phyloP scores from a whole-genome alignment of 176 grass and related monocot genomes.

The Triticum timopheevii region DNA sequence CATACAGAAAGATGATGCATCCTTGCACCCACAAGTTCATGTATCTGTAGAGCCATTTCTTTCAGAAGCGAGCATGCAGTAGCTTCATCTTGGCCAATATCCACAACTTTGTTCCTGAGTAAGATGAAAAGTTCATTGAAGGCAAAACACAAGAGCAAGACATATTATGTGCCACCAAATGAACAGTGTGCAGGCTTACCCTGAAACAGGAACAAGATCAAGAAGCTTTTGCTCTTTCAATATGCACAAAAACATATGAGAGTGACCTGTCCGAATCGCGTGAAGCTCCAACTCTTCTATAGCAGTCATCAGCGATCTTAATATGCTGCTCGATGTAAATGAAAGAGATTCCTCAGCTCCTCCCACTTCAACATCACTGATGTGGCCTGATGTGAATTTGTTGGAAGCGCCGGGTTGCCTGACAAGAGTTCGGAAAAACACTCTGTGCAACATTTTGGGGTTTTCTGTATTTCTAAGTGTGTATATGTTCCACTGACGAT shows the following conservation, averaged over 20 bases:
- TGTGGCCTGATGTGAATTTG: conserved; percentile 53
- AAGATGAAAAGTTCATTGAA: conserved; percentile 22
- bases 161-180: not conserved
- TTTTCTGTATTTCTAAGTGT: conserved; percentile 69
- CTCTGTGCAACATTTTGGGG: conserved; percentile 67
- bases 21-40: conserved; percentile 78
- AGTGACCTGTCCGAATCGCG: conserved; percentile 74
- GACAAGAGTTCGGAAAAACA: conserved; percentile 89
- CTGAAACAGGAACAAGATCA: conserved; percentile 80
- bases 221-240: conserved; percentile 75
- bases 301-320: conserved; percentile 77
- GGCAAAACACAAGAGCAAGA: not conserved
- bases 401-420: conserved; percentile 62
- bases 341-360: conserved; percentile 52
- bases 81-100: conserved; percentile 69
- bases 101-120: conserved; percentile 63
- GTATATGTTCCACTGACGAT: conserved; percentile 97
- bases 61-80: conserved; percentile 68
- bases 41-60: conserved; percentile 91
- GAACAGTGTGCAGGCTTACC: conserved; percentile 44
- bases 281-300: conserved; percentile 97
- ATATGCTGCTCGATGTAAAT: conserved; percentile 74
- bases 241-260: conserved; percentile 89
- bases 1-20: conserved; percentile 98
- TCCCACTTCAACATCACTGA: conserved; percentile 41